Evolutionary conservation across 257 asterid genomes (phyloP), one percentile per base, ranked within the genome.

Genomic region (Solanum megistacrolobum): DNA sequence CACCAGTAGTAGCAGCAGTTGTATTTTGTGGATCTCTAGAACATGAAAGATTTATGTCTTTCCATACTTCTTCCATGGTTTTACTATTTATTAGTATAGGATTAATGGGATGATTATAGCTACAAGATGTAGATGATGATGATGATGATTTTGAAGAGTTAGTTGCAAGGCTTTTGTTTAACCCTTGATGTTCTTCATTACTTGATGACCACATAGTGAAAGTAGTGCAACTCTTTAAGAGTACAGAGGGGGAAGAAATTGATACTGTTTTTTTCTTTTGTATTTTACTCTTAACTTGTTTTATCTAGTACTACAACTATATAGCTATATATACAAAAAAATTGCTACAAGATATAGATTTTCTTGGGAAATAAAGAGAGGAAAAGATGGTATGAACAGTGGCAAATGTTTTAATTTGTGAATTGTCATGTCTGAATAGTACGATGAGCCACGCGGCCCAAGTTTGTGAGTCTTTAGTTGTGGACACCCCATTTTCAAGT

Each of bases 41-140:
- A 9, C 89, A 78, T 76, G 93, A 86, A 66, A 92, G 91, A 35
- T 85, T 92, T 32, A 93, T 94, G 88, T 93, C 95, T 60, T 89
- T 92, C 98, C 98, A 95, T 5, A 93, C 96, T 12, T 95, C 94
- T 23, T 94, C 98, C 96, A 93, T 94, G 66, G 93, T 90, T 71
- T 89, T 93, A 32, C 23, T 88, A 88, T 6, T 68, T 68, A 13
- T 68, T 6, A 86, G 75, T 84, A 29, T n/a, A 75, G 29, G 87
- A 78, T 55, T 83, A 13, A 2, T 38, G n/a, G n/a, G 68, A 8
- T 16, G 76, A 43, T 23, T 86, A 85, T 58, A 86, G 92, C 36
- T 79, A 46, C 90, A 8, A 4, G 60, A 36, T 23, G 83, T 23
- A 36, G 83, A 36, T 48, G 86, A 43, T 48, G 58, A 12, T 66